Percentiles rank a stretch among this genome's conserved stretches.
These are phyloP conservation scores for Vinca minor DNA, from an alignment of 257 asterid species.

Conservation along the genomic window DNA sequence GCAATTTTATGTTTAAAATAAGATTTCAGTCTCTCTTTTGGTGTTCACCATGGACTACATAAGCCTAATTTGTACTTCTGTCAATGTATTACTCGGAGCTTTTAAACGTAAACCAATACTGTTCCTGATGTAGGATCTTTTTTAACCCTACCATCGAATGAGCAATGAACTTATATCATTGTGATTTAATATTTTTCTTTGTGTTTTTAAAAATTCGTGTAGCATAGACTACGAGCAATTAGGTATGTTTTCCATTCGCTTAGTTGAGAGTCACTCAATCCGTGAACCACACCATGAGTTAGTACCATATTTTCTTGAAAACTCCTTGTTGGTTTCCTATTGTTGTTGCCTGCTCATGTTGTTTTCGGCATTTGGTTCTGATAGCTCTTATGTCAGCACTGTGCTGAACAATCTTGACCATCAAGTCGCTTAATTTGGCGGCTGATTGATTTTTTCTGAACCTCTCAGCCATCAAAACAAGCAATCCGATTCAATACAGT, in stretches of 20 bases:
- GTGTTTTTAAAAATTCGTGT: not conserved
- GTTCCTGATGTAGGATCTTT: constrained; percentile 26
- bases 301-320: not conserved
- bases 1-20: constrained; percentile 24
- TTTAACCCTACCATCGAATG: constrained; percentile 20
- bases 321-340: not conserved
- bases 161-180: constrained; percentile 8
- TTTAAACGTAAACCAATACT: constrained; percentile 10
- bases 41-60: constrained; percentile 1
- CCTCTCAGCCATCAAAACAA: no score
- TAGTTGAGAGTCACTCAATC: not conserved
- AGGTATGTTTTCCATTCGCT: not conserved
- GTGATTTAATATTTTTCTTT: not conserved
- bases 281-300: not conserved
- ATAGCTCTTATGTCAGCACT: no score
- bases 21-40: constrained; percentile 11
- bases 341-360: no score
- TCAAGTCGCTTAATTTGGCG: no score
- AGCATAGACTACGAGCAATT: not conserved
- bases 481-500: no score
- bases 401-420: no score
- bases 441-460: no score
- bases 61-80: constrained; percentile 14
- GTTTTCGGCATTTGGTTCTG: no score
- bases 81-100: constrained; percentile 10